phyloP scores from a whole-genome alignment of 257 asterid genomes.

The Catharanthus roseus region DNA sequence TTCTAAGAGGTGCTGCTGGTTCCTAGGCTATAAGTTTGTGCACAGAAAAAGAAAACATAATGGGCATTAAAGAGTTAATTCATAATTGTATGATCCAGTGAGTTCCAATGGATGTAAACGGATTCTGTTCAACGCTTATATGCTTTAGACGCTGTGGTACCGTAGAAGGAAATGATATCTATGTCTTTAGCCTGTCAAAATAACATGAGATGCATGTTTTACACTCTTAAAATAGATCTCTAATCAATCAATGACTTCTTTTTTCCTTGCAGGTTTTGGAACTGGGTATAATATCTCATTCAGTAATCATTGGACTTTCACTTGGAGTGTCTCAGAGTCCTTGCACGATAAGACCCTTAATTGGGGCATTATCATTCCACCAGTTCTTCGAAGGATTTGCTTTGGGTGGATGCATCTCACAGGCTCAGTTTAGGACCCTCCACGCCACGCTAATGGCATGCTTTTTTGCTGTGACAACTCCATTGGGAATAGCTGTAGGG shows the following conservation, averaged over 20 bases:
- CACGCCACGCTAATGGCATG: constrained; percentile 73
- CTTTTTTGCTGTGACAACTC: constrained; percentile 83
- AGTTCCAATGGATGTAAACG: not conserved
- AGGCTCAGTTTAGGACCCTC: constrained; percentile 55
- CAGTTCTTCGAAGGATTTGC: constrained; percentile 96
- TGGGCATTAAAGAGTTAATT: not conserved
- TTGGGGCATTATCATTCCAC: constrained; percentile 82
- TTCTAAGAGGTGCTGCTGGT: not conserved
- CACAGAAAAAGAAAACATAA: not conserved
- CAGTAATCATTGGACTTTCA: constrained; percentile 80
- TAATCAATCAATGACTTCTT: not conserved
- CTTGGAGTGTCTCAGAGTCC: constrained; percentile 92
- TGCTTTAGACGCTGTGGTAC: not conserved
- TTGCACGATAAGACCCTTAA: constrained; percentile 76
- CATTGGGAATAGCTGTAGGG: constrained; percentile 69
- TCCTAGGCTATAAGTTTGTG: not conserved
- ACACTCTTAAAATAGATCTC: not conserved
- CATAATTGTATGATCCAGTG: not conserved
- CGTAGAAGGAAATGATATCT: not conserved
- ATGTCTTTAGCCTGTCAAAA: not conserved
- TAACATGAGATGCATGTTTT: not conserved
- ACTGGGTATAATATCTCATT: constrained; percentile 90
- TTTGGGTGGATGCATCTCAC: constrained; percentile 91
- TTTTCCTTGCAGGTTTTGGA: constrained; percentile 60
- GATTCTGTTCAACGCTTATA: too few species aligned